Base-by-base conservation (phyloP, 805 yeast genomes). In the Yarrowia divulgata region DNA sequence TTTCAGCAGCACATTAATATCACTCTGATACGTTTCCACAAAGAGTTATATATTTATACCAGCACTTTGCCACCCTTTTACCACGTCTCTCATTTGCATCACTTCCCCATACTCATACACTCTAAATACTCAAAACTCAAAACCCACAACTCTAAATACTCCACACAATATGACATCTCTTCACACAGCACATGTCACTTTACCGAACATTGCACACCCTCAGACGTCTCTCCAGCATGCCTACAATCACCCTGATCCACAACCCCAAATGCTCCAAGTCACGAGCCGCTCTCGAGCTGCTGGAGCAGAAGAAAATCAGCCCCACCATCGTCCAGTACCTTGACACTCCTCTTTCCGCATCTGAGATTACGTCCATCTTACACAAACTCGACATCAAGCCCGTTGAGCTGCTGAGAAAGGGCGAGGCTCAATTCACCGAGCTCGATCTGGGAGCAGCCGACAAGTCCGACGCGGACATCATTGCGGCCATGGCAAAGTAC, bases 221-320 rank as follows among this genome's bases (percentile, higher is more conserved):
- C 37, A 29, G 19, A 29, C 63, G n/a, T 16, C 10, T 43, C n/a
- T 23, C 54, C 1, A 19, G 18, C 18, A 63, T 63, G 68, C 12
- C 66, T 23, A 14, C 32, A 12, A 29, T 63, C 45, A 63, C 55
- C 1, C 57, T 63, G 14, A 48, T 63, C 48, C 68, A 63, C 68
- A 63, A 63, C 57, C 68, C 68, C 39, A 52, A 40, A 12, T 63
- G 68, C n/a, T 63, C 68, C 57, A 63, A 63, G 39, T 63, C 68
- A 34, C 45, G 68, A n/a, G 68, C 68, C 18, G 68, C 68, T 5
- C 57, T 63, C 32, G 68, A 63, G 23, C 68, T 63, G 12, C 68
- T 63, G 13, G 57, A 63, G 23, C 12, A 10, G n/a, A 18, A 40
- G 14, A 35, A 49, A 7, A 48, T 63, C 57, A 35, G 23, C 32